Evolutionary conservation across 2,329 filamentous ascomycete genomes (phyloP).

Genomic region (Colletotrichum incanum): DNA sequence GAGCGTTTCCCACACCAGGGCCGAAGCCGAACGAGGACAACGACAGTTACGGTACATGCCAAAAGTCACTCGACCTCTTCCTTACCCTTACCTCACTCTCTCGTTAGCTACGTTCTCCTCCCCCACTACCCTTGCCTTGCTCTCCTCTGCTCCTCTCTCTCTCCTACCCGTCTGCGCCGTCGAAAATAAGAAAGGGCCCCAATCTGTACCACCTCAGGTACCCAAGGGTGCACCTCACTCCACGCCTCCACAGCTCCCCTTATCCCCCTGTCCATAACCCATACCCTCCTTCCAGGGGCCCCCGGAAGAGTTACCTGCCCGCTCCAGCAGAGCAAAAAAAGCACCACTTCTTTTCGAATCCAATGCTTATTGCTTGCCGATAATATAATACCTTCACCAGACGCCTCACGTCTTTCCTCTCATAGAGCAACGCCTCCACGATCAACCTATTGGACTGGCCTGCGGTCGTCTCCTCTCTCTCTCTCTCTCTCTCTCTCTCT

Average conservation of each 20-base stretch:
- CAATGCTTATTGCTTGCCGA: slow-evolving; percentile 44
- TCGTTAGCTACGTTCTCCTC: slow-evolving; percentile 35
- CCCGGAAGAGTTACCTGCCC: slow-evolving; percentile 25
- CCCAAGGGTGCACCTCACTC: slow-evolving; percentile 40
- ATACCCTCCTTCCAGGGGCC: slow-evolving; percentile 38
- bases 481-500: background rate
- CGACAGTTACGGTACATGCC: slow-evolving; percentile 40
- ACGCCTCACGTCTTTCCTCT: slow-evolving; percentile 40
- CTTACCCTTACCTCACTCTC: slow-evolving; percentile 36
- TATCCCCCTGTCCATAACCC: slow-evolving; percentile 43
- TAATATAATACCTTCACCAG: slow-evolving; percentile 47
- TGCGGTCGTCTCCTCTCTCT: slow-evolving; percentile 28
- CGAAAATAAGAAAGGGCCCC: slow-evolving; percentile 42
- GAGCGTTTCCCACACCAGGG: slow-evolving; percentile 41
- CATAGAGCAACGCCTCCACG: slow-evolving; percentile 43
- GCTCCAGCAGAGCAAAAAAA: slow-evolving; percentile 38
- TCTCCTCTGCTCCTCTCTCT: slow-evolving; percentile 45
- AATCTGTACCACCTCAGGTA: slow-evolving; percentile 43
- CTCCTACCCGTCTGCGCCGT: slow-evolving; percentile 39
- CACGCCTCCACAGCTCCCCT: slow-evolving; percentile 45
- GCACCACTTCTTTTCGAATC: slow-evolving; percentile 41
- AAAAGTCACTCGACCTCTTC: slow-evolving; percentile 44
- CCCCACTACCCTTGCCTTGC: slow-evolving; percentile 14
- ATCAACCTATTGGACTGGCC: slow-evolving; percentile 39
- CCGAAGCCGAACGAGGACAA: slow-evolving; percentile 25